These are phyloP conservation scores for Nemophila menziesii DNA, from an alignment of 257 asterid genomes.

Conservation along the genomic window DNA sequence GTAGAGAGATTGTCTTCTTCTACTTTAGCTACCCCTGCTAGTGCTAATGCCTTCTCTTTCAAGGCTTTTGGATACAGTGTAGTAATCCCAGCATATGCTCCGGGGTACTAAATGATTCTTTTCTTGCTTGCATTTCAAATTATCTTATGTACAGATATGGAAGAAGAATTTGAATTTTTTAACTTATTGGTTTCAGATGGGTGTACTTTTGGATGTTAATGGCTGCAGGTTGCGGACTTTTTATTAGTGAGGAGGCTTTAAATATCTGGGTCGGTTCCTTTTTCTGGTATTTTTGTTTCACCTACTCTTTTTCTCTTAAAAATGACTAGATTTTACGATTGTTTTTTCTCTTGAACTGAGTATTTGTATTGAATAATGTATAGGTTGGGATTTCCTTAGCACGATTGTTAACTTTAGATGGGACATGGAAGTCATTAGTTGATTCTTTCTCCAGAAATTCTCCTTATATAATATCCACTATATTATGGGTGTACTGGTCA, in stretches of 20 bases:
- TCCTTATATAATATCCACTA: slow-evolving; percentile 56
- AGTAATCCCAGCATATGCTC: slow-evolving; percentile 69
- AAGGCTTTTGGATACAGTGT: slow-evolving; percentile 61
- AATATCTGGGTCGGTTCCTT: slow-evolving; percentile 70
- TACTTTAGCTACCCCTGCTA: slow-evolving; percentile 24
- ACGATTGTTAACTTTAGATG: slow-evolving; percentile 57
- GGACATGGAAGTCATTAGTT: slow-evolving; percentile 65
- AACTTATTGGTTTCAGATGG: slow-evolving; percentile 51
- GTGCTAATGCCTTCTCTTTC: slow-evolving; percentile 52
- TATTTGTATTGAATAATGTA: slow-evolving; percentile 16
- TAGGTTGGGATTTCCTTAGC: slow-evolving; percentile 83
- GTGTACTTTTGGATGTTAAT: slow-evolving; percentile 82
- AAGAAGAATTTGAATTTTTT: neutral
- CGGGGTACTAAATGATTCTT: slow-evolving; percentile 34
- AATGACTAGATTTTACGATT: slow-evolving; percentile 1
- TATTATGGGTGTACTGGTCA: slow-evolving; percentile 83
- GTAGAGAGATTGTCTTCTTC: slow-evolving; percentile 34
- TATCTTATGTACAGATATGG: too few species aligned
- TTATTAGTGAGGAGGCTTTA: slow-evolving; percentile 83
- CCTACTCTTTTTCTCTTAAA: slow-evolving; percentile 19
- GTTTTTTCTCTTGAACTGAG: slow-evolving; percentile 6
- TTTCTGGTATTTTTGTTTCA: slow-evolving; percentile 28
- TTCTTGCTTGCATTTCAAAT: too few species aligned
- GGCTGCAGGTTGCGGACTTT: slow-evolving; percentile 87
- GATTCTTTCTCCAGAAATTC: slow-evolving; percentile 65